Percentiles rank a stretch among this genome's conserved stretches.
phyloP scores from a whole-genome alignment of 495 filamentous ascomycete genomes.

The Lepidopterella palustris region DNA sequence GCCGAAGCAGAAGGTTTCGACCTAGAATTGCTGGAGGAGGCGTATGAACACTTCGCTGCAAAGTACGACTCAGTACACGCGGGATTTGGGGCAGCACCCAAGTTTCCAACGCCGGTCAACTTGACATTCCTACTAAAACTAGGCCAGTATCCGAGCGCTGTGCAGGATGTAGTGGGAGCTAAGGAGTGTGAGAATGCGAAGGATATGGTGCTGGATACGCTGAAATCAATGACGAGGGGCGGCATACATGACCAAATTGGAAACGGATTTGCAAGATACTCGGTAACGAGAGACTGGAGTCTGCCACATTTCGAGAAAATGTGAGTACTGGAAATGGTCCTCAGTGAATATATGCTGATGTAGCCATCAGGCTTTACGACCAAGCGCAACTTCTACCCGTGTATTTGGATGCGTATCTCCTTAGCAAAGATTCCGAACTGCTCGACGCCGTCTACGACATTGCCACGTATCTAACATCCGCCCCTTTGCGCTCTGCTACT shows the following conservation, averaged over 20 bases:
- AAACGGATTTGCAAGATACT: slow-evolving; percentile 83
- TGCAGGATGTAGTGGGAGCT: slow-evolving; percentile 79
- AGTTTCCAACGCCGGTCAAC: slow-evolving; percentile 87
- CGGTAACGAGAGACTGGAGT: slow-evolving; percentile 83
- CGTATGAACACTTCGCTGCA: slow-evolving; percentile 67
- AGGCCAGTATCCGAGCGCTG: slow-evolving; percentile 60
- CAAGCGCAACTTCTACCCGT: slow-evolving; percentile 81
- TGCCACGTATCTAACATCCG: slow-evolving; percentile 69
- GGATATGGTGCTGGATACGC: slow-evolving; percentile 73
- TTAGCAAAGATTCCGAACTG: slow-evolving; percentile 62
- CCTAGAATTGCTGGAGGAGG: slow-evolving; percentile 86
- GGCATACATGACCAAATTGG: slow-evolving; percentile 92
- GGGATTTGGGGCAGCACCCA: slow-evolving; percentile 75
- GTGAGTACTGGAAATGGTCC: slow-evolving; percentile 30
- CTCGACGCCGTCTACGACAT: slow-evolving; percentile 77
- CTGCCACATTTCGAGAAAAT: slow-evolving; percentile 98
- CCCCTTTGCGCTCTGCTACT: slow-evolving; percentile 55
- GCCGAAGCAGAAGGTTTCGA: slow-evolving; percentile 59
- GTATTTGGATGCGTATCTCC: slow-evolving; percentile 82
- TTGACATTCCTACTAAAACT: slow-evolving; percentile 76
- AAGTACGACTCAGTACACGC: slow-evolving; percentile 74
- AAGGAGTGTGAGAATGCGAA: slow-evolving; percentile 68
- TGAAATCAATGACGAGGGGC: slow-evolving; percentile 75
- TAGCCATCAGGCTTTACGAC: slow-evolving; percentile 60
- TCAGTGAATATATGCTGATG: neutral